Percentiles rank a stretch among this genome's conserved stretches.
Evolutionary conservation across 78 protist genomes (phyloP).

Genomic region (Dictyostelium discoideum): DNA sequence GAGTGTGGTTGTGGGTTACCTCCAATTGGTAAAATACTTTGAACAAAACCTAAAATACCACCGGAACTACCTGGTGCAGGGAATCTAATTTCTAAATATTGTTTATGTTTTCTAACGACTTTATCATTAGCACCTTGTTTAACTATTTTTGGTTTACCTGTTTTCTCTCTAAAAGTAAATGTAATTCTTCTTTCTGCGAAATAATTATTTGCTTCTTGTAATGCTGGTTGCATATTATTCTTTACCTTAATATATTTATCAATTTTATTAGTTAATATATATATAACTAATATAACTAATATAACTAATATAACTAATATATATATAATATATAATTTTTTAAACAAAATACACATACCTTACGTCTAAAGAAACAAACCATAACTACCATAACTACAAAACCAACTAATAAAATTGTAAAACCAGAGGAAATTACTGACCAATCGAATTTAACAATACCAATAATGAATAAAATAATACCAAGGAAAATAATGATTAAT

Average conservation of each 20-base stretch:
- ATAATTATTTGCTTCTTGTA: conserved; percentile 1
- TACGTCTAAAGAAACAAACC: not conserved
- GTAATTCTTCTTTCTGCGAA: conserved; percentile 27
- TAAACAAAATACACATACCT: too few relatives aligned
- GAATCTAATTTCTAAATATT: conserved; percentile 9
- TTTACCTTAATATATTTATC: not conserved
- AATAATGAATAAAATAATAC: not conserved
- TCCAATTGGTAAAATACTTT: not conserved
- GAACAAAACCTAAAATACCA: not conserved
- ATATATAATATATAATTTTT: too few relatives aligned
- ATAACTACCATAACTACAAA: not conserved
- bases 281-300: too few relatives aligned
- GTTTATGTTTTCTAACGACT: not conserved
- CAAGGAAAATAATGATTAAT: not conserved
- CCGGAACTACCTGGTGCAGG: conserved; percentile 6
- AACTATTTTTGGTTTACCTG: not conserved
- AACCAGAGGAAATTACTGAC: not conserved
- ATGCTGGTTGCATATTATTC: not conserved
- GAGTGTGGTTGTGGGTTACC: not conserved
- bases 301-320: too few relatives aligned
- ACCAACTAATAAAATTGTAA: not conserved
- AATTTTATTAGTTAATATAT: too few relatives aligned
- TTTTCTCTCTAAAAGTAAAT: not conserved
- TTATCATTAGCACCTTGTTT: not conserved
- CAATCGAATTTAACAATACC: not conserved